Conservation (phyloP, 129 eudicot species). For the Oenanthe sinensis region DNA sequence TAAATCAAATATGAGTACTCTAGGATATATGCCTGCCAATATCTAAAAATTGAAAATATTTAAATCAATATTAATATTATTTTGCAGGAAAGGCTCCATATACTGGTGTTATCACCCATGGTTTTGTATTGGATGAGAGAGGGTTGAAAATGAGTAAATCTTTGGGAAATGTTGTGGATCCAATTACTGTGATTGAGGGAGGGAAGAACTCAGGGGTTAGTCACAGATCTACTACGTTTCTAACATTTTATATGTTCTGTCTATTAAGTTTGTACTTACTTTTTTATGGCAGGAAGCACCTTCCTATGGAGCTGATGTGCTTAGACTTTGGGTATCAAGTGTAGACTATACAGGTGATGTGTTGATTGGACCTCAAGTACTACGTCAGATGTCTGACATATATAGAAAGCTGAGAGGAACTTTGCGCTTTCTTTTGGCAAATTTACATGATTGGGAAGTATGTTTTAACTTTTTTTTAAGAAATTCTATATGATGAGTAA, state of each 20-base stretch:
- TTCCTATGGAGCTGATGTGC: constrained; percentile 88
- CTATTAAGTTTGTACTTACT: neutral
- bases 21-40: neutral
- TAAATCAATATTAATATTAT: neutral
- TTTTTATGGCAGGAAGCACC: constrained; percentile 50
- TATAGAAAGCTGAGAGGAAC: constrained; percentile 94
- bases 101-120: constrained; percentile 79
- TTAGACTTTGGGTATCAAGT: constrained; percentile 97
- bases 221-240: constrained; percentile 12
- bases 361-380: constrained; percentile 72
- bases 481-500: neutral
- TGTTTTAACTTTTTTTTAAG: constrained; percentile 6
- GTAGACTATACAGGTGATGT: constrained; percentile 95
- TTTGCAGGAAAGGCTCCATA: constrained; percentile 88
- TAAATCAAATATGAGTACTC: neutral
- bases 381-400: constrained; percentile 93
- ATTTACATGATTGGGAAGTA: constrained; percentile 97
- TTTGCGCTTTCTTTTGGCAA: constrained; percentile 79
- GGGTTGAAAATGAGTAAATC: constrained; percentile 98
- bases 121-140: constrained; percentile 89
- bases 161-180: constrained; percentile 95
- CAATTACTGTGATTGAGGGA: constrained; percentile 78
- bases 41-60: neutral
- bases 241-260: neutral
- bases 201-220: constrained; percentile 70